Evolutionary conservation across 768 basidiomycete species (phyloP).

Genomic region (Chalciporus chontae): DNA sequence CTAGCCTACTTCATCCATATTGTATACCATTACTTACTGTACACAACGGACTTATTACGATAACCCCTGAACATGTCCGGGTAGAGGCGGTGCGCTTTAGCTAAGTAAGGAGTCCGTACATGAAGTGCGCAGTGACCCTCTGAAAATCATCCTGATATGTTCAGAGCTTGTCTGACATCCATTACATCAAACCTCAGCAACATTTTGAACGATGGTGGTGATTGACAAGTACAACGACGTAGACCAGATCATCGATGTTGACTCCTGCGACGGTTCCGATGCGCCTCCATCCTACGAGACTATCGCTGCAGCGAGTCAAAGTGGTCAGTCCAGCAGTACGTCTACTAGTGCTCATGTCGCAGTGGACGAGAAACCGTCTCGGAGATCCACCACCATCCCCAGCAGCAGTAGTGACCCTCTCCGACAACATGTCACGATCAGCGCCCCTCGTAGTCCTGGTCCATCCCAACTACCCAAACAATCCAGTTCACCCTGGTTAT

Average conservation of each 20-base stretch:
- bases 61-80: too few relatives aligned
- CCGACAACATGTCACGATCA: background rate
- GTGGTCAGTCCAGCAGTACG: background rate
- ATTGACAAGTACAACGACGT: constrained; percentile 19
- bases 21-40: too few relatives aligned
- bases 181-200: background rate
- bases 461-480: background rate
- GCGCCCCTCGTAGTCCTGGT: background rate
- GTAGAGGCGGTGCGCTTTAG: too few relatives aligned
- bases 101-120: too few relatives aligned
- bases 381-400: background rate
- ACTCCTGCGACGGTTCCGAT: background rate
- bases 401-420: background rate
- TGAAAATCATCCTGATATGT: too few relatives aligned
- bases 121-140: too few relatives aligned
- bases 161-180: too few relatives aligned
- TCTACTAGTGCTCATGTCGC: background rate
- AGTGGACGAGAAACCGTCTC: constrained; percentile 13
- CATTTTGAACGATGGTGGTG: constrained; percentile 14
- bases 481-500: constrained; percentile 14
- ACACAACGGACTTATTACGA: too few relatives aligned
- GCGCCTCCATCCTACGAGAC: constrained; percentile 26
- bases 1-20: background rate
- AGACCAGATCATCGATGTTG: constrained; percentile 2
- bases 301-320: constrained; percentile 1